A percentile compares a stretch with the other conserved stretches of the same genome.
Evolutionary conservation across 1,284 basidiomycete genomes (phyloP).

Genomic region (Polyporus tsugae): DNA sequence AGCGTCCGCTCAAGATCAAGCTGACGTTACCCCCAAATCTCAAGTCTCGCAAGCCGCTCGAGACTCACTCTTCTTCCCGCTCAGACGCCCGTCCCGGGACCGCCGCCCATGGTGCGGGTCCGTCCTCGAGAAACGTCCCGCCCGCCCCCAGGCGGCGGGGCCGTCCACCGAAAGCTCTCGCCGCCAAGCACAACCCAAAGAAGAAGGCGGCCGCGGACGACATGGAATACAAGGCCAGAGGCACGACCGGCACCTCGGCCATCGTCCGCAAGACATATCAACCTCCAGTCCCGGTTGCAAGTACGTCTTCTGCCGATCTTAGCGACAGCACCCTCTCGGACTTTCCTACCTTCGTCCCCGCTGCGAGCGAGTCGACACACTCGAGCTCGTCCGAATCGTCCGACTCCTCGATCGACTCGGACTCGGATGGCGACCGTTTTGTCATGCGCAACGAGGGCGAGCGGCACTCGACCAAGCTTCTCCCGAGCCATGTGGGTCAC

Average conservation of each 20-base stretch:
- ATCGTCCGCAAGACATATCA: constrained; percentile 23
- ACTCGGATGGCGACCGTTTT: constrained; percentile 55
- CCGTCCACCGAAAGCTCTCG: constrained; percentile 58
- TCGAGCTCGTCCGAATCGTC: constrained; percentile 41
- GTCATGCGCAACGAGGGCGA: constrained; percentile 60
- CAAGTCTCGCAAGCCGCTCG: constrained; percentile 38
- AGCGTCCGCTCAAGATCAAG: constrained; percentile 70
- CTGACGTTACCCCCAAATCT: constrained; percentile 66
- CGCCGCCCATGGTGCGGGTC: constrained; percentile 20
- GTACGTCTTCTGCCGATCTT: constrained; percentile 28
- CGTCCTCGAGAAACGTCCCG: constrained; percentile 28
- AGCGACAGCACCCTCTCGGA: constrained; percentile 37
- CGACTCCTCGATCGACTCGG: constrained; percentile 35
- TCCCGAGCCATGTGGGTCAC: constrained; percentile 46
- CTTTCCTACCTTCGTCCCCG: constrained; percentile 43
- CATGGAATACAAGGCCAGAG: constrained; percentile 39
- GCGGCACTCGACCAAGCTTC: constrained; percentile 31
- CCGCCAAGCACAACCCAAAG: constrained; percentile 31
- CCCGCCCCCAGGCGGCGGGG: constrained; percentile 57
- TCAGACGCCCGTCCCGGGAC: constrained; percentile 25
- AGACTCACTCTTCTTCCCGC: constrained; percentile 21
- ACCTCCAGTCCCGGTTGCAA: constrained; percentile 21
- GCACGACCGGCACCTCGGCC: constrained; percentile 32
- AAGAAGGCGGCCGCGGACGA: constrained; percentile 31
- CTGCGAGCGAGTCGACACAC: constrained; percentile 39